Evolutionary conservation across 805 yeast species (phyloP), one percentile per base, ranked within the genome.

Genomic region (Zygoascus biomembranicola): DNA sequence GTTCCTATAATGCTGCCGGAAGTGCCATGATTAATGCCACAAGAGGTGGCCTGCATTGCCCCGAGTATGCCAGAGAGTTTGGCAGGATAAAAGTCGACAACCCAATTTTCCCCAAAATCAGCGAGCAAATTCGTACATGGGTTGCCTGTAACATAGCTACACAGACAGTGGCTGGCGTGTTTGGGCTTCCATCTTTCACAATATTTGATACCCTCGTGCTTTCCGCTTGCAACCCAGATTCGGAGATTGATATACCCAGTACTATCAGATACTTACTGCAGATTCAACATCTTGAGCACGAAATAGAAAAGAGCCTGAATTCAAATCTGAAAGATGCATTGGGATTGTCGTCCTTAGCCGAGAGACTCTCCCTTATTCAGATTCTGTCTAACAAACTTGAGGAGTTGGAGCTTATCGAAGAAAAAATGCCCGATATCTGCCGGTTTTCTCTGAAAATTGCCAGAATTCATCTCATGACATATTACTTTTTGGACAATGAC

Each of bases 1-100:
- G 96, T 8, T 85, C 96, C 3, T 92, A 97, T 96, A 88, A 87
- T 65, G 88, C 97, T 1, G 84, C 89, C 20, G 98, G 97, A 0
- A 83, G 88, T 47, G 98, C 98, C 4, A 75, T 90, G 61, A 88
- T 87, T 68, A 96, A 89, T 64, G 98, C 97, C 0, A 85, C 90
- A 35, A 73, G 97, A 52, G 86, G 92, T 14, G 98, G 99, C 0
- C 73, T 94, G 28, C 96, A 94, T 63, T 78, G 90, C 20, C 94
- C 90, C 0, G 92, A 87, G 57, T 72, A 74, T 61, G 73, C 78
- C 50, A 65, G 72, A 47, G 79, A 73, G 35, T 71, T 77, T 45
- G 77, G 75, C 49, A 77, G 77, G 39, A 71, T 73, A 66, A 73
- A 70, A 61, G 72, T 75, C 52, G 72, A 63, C 55, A 77, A 66